Conservation (phyloP, 768 basidiomycete species). For the Panaeolus cyanescens region DNA sequence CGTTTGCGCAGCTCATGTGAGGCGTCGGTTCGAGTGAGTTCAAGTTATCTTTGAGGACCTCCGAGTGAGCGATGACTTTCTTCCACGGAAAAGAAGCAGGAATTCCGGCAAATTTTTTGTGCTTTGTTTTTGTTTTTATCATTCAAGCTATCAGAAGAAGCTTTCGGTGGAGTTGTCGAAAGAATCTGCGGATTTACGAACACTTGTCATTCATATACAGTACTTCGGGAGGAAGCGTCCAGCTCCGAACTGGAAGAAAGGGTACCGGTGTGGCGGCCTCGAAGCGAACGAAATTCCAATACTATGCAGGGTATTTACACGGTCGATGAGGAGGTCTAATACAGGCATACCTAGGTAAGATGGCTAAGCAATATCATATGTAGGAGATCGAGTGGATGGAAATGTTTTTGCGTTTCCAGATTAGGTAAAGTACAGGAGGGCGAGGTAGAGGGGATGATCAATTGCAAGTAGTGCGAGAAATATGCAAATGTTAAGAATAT, state of each 20-base stretch:
- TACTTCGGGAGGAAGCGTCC: not conserved
- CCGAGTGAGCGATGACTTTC: not conserved
- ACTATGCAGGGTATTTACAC: conserved; percentile 2
- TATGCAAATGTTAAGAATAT: conserved; percentile 1
- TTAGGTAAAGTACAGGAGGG: conserved; percentile 1
- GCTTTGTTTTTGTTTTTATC: not conserved
- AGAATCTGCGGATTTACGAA: conserved; percentile 1
- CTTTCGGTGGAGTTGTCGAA: not conserved
- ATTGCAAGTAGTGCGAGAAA: not conserved
- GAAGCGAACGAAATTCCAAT: not conserved
- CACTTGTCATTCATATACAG: not conserved
- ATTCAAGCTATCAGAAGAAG: conserved; percentile 1
- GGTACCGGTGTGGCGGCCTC: not conserved
- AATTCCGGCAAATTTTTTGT: not conserved
- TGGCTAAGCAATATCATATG: not conserved
- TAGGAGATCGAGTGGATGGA: conserved; percentile 1
- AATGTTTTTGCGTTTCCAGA: conserved; percentile 1
- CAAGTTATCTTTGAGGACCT: not conserved
- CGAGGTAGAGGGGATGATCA: not conserved
- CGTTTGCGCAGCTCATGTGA: not conserved
- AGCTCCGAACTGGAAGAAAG: conserved; percentile 3
- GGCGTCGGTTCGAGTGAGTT: not conserved
- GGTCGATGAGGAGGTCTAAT: not conserved
- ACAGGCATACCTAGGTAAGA: conserved; percentile 1
- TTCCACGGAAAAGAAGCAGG: not conserved